Evolutionary conservation across 768 basidiomycete species (phyloP), one percentile per base, ranked within the genome.

Genomic region (Scleroderma bovista): DNA sequence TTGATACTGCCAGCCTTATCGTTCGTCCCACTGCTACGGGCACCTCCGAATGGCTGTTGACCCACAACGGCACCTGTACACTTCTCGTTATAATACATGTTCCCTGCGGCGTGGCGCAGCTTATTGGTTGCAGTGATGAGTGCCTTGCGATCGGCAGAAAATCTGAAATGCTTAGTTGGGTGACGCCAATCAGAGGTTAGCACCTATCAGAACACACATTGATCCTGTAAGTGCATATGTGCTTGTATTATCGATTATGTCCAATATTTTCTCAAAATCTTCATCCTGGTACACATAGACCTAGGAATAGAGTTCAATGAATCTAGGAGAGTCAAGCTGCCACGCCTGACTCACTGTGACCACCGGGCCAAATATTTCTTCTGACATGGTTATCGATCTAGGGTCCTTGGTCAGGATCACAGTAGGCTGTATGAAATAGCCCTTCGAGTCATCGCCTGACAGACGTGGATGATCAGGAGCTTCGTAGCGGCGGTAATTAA

Each of bases 61-160:
- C 93, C 95, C 32, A 98, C 93, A 44, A 91, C 89, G n/a, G 93
- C 93, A 29, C 93, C 93, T 2, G 95, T 99, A 70, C 93, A 98
- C 69, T 95, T 94, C 59, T 97, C 94, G 68, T 97, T 97, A 72
- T 93, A 92, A 74, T 99, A 99, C 49, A 95, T 83, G 67, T 97
- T 99, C 3, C 96, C 96, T 3, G 96, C 91, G 1, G 93, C 77
- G 70, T 95, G 87, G 49, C 93, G 86, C 39, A 99, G 78, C 48
- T 77, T 78, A 71, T 87, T 86, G 38, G 91, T 84, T 2, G 93
- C 90, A 31, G 73, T 72, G 55, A 93, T 69, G 49, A 97, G 79
- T 6, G 86, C 92, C 23, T 79, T 75, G 57, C 96, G 87, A 57
- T 93, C 88, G 2, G 76, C 60, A 12, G 93, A 75, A 72, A 97